Percentiles rank a stretch among this genome's conserved stretches.
Conservation (phyloP, 495 filamentous ascomycete species). For the Xylaria scruposa region DNA sequence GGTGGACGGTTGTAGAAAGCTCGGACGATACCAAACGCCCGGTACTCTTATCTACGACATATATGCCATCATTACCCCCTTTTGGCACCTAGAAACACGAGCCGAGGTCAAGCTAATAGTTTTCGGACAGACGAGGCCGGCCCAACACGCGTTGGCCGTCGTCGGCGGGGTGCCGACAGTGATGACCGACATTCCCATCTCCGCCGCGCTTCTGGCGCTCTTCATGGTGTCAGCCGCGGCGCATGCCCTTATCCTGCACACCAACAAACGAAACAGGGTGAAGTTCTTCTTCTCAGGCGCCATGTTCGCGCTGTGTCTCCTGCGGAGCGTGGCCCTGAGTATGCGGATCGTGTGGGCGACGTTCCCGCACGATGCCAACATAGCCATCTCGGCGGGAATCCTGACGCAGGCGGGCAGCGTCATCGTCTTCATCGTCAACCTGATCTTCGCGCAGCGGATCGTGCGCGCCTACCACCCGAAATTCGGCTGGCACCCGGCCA, state of each 20-base stretch:
- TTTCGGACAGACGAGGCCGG: neutral
- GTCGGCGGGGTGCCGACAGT: constrained; percentile 66
- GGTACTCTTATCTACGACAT: neutral
- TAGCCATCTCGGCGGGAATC: constrained; percentile 75
- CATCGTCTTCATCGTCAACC: constrained; percentile 80
- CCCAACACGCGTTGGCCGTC: constrained; percentile 46
- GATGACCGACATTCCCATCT: constrained; percentile 68
- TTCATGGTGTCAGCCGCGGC: constrained; percentile 64
- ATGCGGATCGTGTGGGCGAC: constrained; percentile 69
- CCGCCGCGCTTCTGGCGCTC: constrained; percentile 66
- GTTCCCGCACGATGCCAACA: constrained; percentile 50
- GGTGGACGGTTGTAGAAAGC: neutral
- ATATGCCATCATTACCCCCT: neutral
- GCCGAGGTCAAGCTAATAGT: neutral
- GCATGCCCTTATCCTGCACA: constrained; percentile 71
- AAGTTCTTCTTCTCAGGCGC: constrained; percentile 75
- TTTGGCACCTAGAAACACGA: neutral
- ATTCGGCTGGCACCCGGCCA: constrained; percentile 67
- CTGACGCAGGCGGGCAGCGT: constrained; percentile 79
- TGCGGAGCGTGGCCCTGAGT: constrained; percentile 67
- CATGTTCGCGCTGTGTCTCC: constrained; percentile 80
- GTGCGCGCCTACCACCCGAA: constrained; percentile 73
- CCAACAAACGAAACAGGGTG: constrained; percentile 63
- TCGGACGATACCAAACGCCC: neutral
- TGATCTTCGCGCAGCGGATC: constrained; percentile 80